phyloP scores from a whole-genome alignment of 257 asterid genomes.

The Leptodermis oblonga region DNA sequence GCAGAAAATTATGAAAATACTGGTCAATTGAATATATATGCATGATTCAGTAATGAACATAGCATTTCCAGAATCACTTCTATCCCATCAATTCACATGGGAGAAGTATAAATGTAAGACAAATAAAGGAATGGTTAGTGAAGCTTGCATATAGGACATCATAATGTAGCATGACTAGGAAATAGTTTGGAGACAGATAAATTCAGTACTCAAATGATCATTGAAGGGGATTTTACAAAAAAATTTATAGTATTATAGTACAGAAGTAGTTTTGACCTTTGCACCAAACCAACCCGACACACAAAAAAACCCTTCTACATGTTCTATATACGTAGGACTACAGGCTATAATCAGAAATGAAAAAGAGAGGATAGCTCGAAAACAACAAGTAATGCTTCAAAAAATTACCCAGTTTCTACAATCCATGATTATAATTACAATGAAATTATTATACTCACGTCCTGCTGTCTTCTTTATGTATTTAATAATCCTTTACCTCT shows the following conservation, averaged over 20 bases:
- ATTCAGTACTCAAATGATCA: background rate
- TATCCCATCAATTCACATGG: background rate
- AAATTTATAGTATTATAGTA: background rate
- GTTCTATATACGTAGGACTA: background rate
- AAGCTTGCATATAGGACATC: background rate
- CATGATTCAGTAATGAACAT: background rate
- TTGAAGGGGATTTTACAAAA: background rate
- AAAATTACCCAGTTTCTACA: background rate
- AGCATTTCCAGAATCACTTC: background rate
- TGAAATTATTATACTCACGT: background rate
- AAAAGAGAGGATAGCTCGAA: background rate
- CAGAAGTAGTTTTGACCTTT: conserved; percentile 3
- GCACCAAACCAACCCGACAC: background rate
- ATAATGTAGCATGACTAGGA: background rate
- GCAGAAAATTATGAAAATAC: conserved; percentile 17
- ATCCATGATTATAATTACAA: background rate
- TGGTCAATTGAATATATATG: background rate
- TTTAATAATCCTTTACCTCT: background rate
- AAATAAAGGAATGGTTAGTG: background rate
- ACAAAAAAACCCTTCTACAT: background rate
- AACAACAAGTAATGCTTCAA: background rate
- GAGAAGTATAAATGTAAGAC: background rate
- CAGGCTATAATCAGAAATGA: background rate
- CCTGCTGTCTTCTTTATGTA: background rate
- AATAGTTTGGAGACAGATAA: background rate